Evolutionary conservation across 2,329 filamentous ascomycete genomes (phyloP).

Genomic region (Pyrenochaeta sp.): DNA sequence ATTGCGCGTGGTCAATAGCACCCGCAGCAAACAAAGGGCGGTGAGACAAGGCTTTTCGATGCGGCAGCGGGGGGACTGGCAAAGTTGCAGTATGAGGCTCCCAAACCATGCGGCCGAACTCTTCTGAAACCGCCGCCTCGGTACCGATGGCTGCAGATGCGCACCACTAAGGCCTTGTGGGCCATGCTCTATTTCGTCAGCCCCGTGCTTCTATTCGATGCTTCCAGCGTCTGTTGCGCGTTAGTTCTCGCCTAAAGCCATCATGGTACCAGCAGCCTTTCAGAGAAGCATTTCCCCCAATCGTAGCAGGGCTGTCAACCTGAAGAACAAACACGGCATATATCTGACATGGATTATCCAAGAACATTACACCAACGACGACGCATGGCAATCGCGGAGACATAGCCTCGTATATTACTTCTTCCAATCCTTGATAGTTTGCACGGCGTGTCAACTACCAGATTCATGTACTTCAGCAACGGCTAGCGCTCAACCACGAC

Average conservation of each 20-base stretch:
- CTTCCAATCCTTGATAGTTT: too few relatives aligned
- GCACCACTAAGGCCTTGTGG: slow-evolving; percentile 3
- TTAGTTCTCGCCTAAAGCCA: slow-evolving; percentile 23
- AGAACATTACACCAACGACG: slow-evolving; percentile 56
- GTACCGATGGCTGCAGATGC: slow-evolving; percentile 14
- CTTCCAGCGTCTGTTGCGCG: slow-evolving; percentile 1
- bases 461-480: slow-evolving; percentile 56
- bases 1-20: slow-evolving; percentile 1
- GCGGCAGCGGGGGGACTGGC: slow-evolving; percentile 12
- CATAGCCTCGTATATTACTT: too few relatives aligned
- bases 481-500: slow-evolving; percentile 49
- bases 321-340: slow-evolving; percentile 58
- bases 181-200: neutral
- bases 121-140: slow-evolving; percentile 11
- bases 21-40: slow-evolving; percentile 23
- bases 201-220: neutral
- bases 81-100: slow-evolving; percentile 7
- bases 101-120: slow-evolving; percentile 7
- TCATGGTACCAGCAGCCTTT: slow-evolving; percentile 55
- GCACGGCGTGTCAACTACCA: slow-evolving; percentile 55
- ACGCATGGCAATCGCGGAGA: too few relatives aligned
- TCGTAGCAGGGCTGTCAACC: slow-evolving; percentile 58
- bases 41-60: slow-evolving; percentile 25
- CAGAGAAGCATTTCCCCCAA: too few relatives aligned
- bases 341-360: slow-evolving; percentile 57